Conservation (phyloP, 495 filamentous ascomycete species). For the Mytilinidion resinicola region DNA sequence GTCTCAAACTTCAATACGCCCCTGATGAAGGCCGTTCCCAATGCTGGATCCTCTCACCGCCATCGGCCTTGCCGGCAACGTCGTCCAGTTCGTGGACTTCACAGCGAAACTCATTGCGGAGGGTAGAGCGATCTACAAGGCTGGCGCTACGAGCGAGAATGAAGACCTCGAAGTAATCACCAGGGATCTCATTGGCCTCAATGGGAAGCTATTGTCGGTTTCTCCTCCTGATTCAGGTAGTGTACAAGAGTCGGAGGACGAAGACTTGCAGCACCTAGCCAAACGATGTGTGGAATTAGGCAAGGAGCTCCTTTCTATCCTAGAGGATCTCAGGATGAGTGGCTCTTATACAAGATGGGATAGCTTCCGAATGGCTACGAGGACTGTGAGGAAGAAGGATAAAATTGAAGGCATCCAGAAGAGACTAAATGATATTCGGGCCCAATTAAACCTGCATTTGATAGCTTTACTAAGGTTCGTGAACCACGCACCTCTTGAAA, state of each 20-base stretch:
- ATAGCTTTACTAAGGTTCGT: neutral
- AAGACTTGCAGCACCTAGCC: too few species aligned
- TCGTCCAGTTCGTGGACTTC: conserved; percentile 2
- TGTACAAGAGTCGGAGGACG: too few species aligned
- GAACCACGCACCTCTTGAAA: neutral
- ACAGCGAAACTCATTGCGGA: neutral
- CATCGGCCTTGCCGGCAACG: neutral
- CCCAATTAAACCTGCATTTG: neutral
- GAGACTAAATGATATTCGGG: neutral
- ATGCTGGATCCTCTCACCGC: neutral
- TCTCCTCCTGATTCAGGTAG: too few species aligned
- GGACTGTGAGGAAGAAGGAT: neutral
- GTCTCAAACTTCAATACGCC: neutral
- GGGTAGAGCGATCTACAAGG: neutral
- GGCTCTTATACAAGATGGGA: conserved; percentile 5
- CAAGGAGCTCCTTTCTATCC: neutral
- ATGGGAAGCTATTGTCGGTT: neutral
- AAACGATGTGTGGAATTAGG: too few species aligned
- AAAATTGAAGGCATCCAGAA: neutral
- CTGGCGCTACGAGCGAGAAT: neutral
- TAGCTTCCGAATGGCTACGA: conserved; percentile 9
- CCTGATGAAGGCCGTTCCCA: neutral
- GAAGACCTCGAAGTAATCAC: neutral
- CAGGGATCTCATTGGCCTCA: neutral
- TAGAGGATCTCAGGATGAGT: conserved; percentile 5